Evolutionary conservation across 2,329 filamentous ascomycete genomes (phyloP), one percentile per base, ranked within the genome.

Genomic region (Fusarium agapanthi): DNA sequence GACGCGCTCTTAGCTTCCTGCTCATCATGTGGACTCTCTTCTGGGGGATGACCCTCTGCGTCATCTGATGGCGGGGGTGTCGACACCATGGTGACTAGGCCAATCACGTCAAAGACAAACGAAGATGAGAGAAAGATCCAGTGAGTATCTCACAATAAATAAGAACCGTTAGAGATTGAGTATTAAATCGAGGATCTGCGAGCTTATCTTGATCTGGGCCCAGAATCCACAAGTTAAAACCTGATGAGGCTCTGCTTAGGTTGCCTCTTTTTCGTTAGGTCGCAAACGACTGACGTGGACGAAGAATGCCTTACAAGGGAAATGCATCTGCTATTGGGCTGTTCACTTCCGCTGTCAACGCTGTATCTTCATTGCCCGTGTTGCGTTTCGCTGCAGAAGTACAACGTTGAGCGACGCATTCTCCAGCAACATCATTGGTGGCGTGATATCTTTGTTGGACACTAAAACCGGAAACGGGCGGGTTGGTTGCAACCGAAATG

Each of bases 261-360:
- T 45, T 44, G 61, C 41, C 62, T 56, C 30, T 30, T 44, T 16
- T 40, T 18, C 5, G 7, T 34, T 26, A 38, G 63, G 65, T 67
- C 63, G 65, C 65, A 50, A 62, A 16, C 3, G 40, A 43, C 55
- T 44, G 59, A 67, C 65, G 65, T 54, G 65, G 59, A 67, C 55
- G 60, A 54, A 54, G 45, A 48, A 37, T 45, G 65, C 65, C 63
- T 67, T 62, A 28, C 20, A 14, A 26, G 12, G 6, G 8, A 6
- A n/a, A 43, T 59, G 53, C 51, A 47, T 12, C 18, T 40, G 12
- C 26, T 13, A 47, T 45, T 59, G 53, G 40, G 2, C 40, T 59
- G 9, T 12, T 20, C 6, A 15, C n/a, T 51, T 9, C n/a, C 18
- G 18, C 48, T 26, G 30, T 35, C 48, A 66, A 38, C 5, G 2